Percentiles rank a stretch among this genome's conserved stretches.
Conservation (phyloP, 1,284 basidiomycete genomes). For the Wallemia ichthyophaga region DNA sequence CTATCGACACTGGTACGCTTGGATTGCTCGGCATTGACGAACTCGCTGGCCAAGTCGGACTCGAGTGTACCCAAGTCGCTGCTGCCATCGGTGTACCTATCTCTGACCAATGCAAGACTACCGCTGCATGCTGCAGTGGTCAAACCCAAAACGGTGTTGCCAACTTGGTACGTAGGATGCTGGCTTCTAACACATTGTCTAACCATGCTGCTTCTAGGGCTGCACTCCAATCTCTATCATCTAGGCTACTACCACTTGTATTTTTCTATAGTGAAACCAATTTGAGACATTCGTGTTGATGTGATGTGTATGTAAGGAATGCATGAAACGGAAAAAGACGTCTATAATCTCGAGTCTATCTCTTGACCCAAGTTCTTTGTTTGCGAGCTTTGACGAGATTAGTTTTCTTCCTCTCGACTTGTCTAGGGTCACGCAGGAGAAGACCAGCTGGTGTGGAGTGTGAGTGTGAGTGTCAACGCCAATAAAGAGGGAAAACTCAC, state of each 20-base stretch:
- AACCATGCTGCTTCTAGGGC: background rate
- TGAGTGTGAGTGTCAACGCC: slow-evolving; percentile 1
- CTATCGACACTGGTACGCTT: background rate
- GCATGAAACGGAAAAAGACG: slow-evolving; percentile 11
- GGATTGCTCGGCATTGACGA: background rate
- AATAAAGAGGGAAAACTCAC: slow-evolving; percentile 18
- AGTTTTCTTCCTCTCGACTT: slow-evolving; percentile 95
- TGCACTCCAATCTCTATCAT: background rate
- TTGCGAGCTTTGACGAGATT: slow-evolving; percentile 72
- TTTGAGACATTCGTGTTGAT: too few species aligned
- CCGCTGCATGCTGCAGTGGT: background rate
- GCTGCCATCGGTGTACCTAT: background rate
- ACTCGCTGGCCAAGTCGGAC: background rate
- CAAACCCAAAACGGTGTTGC: too few species aligned
- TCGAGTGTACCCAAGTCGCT: background rate
- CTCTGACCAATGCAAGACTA: background rate
- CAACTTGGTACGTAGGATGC: too few species aligned
- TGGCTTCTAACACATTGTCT: background rate
- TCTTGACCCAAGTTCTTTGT: slow-evolving; percentile 84
- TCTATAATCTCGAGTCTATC: slow-evolving; percentile 21
- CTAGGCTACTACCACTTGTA: background rate
- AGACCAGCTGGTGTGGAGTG: slow-evolving; percentile 58
- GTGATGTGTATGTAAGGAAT: slow-evolving; percentile 7
- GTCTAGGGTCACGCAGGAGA: slow-evolving; percentile 67
- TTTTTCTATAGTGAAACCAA: too few species aligned